Conservation (phyloP, 2,329 filamentous ascomycete genomes). For the Colletotrichum sublineola region DNA sequence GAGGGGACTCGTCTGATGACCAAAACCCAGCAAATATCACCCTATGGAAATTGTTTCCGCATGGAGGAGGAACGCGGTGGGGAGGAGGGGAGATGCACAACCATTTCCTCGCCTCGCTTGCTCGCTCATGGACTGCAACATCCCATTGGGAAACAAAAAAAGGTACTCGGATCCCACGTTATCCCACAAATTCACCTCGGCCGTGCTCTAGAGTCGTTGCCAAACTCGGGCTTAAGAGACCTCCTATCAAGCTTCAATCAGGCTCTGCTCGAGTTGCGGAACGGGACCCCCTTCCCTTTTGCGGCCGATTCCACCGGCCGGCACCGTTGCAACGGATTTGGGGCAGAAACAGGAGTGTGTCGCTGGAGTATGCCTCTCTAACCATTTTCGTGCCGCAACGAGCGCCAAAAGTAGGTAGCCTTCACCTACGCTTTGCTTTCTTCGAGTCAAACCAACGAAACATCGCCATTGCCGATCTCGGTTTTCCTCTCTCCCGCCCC, state of each 20-base stretch:
- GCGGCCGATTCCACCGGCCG: not conserved
- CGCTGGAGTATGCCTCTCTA: conserved; percentile 16
- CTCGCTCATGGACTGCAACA: not conserved
- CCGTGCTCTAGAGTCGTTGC: not conserved
- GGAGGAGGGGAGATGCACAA: not conserved
- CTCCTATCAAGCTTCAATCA: conserved; percentile 25
- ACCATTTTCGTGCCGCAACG: conserved; percentile 16
- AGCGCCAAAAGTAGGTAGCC: not conserved
- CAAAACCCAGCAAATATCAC: conserved; percentile 9
- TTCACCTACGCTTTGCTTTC: too few species aligned
- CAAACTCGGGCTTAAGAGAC: conserved; percentile 25
- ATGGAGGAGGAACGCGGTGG: not conserved
- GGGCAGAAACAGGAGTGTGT: not conserved
- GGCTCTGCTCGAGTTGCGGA: not conserved
- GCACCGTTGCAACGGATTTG: conserved; percentile 18
- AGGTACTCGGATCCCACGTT: conserved; percentile 15
- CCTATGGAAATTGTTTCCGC: not conserved
- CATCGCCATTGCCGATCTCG: conserved; percentile 18
- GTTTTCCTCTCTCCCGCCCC: not conserved
- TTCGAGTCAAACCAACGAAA: not conserved
- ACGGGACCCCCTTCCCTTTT: conserved; percentile 4
- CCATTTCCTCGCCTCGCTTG: not conserved
- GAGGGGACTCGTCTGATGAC: not conserved
- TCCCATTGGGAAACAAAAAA: conserved; percentile 19
- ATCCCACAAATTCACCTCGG: conserved; percentile 7